Evolutionary conservation across 371 early-diverging fungal species (phyloP), one percentile per base, ranked within the genome.

Genomic region (Chytridium lagenaria): DNA sequence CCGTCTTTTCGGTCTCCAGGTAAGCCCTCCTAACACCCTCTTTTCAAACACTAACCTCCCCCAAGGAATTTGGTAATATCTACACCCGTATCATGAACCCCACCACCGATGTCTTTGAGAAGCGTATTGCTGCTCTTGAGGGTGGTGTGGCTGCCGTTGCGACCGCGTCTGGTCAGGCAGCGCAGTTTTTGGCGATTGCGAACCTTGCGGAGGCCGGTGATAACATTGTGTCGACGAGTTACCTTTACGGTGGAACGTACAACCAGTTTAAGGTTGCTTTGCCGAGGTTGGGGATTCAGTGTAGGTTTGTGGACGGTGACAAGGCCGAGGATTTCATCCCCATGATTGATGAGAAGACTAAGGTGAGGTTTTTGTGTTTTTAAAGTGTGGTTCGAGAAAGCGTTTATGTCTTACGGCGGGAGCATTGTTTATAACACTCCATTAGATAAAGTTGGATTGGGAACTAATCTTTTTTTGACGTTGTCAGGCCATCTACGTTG

Each of bases 101-200:
- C 22, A 95, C 96, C 50, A 90, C 78, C 33, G 92, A 91, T 66
- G 95, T 92, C 38, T 91, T 95, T 78, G 96, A 96, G 79, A 82
- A 95, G 84, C 89, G 95, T 65, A 86, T 95, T 57, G 94, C 95
- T 30, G 93, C 94, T 19, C 85, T 96, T 40, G 95, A 96, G 81
- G 91, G 91, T 33, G 95, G 94, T 61, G 89, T 81, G 23, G 89
- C 87, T 36, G 83, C 82, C 22, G 78, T 85, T 33, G 90, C 91
- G 22, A 87, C 89, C 10, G 80, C 88, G 10, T 86, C 86, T 23
- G 93, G 93, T 23, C 92, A 94, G 78, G 91, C 96, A 19, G 96
- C 95, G 38, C 92, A 93, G 74, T 92, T 94, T 79, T 75, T 92
- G 50, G 88, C 94, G 12, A 83, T 94, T 39, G 83, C 90, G 31